Evolutionary conservation across 2,329 filamentous ascomycete genomes (phyloP).

Genomic region (Harringtonia aguacate): DNA sequence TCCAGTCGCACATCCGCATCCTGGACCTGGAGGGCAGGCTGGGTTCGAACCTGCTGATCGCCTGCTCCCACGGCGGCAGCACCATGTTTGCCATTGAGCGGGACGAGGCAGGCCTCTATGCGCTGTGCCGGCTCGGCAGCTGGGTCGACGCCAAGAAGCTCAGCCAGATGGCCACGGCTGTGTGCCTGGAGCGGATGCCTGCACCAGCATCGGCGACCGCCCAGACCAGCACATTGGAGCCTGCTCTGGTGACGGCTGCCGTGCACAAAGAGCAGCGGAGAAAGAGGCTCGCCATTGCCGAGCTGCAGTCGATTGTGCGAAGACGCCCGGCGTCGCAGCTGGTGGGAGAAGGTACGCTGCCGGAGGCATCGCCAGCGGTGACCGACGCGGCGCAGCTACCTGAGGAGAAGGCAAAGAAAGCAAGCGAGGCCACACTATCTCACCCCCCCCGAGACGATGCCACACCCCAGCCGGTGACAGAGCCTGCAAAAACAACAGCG

Average conservation of each 20-base stretch:
- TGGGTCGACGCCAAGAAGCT: slow-evolving; percentile 55
- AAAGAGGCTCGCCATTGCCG: slow-evolving; percentile 50
- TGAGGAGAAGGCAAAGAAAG: too few relatives aligned
- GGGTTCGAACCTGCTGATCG: slow-evolving; percentile 49
- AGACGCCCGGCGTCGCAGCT: slow-evolving; percentile 35
- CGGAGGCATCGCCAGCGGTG: too few relatives aligned
- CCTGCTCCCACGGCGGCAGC: slow-evolving; percentile 31
- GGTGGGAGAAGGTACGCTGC: too few relatives aligned
- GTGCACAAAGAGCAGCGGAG: slow-evolving; percentile 40
- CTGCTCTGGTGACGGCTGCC: slow-evolving; percentile 30
- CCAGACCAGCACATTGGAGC: slow-evolving; percentile 1
- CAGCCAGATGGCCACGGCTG: slow-evolving; percentile 35
- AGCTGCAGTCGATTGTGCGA: slow-evolving; percentile 50
- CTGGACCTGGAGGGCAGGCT: slow-evolving; percentile 53
- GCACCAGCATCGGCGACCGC: slow-evolving; percentile 6
- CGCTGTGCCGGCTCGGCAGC: slow-evolving; percentile 54
- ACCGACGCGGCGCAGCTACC: too few relatives aligned
- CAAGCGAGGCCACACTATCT: too few relatives aligned
- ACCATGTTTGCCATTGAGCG: slow-evolving; percentile 55
- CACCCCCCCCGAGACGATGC: too few relatives aligned
- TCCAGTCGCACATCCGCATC: slow-evolving; percentile 51
- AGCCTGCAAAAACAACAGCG: slow-evolving; percentile 14
- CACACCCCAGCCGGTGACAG: too few relatives aligned
- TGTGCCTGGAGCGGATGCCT: slow-evolving; percentile 22
- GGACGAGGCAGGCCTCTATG: slow-evolving; percentile 50